Base-by-base conservation (phyloP, 768 basidiomycete genomes). In the Hirschioporus abietinus region DNA sequence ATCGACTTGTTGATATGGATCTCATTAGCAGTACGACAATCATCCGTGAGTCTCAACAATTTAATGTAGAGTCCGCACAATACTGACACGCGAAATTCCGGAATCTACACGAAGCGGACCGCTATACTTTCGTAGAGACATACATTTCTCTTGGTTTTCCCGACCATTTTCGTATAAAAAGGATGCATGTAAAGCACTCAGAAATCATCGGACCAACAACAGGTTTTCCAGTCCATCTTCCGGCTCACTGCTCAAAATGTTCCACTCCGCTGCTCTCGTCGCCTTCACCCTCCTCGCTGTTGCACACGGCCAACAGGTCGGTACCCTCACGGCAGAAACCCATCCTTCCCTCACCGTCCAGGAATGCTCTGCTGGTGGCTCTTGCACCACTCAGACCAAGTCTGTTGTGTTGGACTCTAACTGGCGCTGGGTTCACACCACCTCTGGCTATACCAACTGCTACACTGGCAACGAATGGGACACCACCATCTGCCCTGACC, bases 231-330 rank as follows among this genome's bases (percentile, higher is more conserved):
- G 42, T 52, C 42, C 30, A 30, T 30, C 30, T 8, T 10, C 30
- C 42, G 42, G 42, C 42, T 52, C 42, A 15, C 42, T 52, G 15
- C 20, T 52, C 42, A 20, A 52, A 15, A 78, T 78, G 75, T 76
- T 77, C 70, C 70, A 65, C 65, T 26, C 73, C 25, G 66, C 68
- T 25, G 73, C 76, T 60, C 75, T 78, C 69, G 52, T 72, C 64
- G 35, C 73, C 52, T 71, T 75, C 70, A 64, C 74, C 57, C 70
- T 74, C 66, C 66, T 75, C 67, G 74, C 84, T 63, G 76, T 80
- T 66, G 83, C 74, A n/a, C 77, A 73, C 66, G 85, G 76, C 69
- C 85, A 86, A 71, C 84, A 85, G 67, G 78, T 80, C 65, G 85
- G 84, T 70, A 84, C 81, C 15, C 69, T 76, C 60, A 77, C 74